Evolutionary conservation across 352 stramenopile genomes (phyloP), one percentile per base, ranked within the genome.

Genomic region (Aphanomyces euteiches): DNA sequence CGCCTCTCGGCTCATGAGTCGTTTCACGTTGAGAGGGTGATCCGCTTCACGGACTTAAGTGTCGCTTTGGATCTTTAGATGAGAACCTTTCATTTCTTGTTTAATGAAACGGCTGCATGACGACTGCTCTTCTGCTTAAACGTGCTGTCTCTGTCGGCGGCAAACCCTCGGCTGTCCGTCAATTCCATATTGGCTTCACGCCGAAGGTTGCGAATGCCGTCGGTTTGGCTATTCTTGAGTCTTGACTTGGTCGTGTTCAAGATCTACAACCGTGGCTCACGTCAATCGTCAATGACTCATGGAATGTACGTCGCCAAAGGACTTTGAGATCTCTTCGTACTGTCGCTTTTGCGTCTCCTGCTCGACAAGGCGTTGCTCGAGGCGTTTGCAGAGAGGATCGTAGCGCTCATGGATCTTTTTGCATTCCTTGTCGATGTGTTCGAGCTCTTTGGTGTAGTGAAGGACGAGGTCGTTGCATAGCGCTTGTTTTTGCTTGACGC

Each of bases 331-430:
- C 36, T 80, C 72, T 12, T 85, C 75, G 13, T 78, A 73, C 15
- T 92, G 84, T 7, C 72, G 73, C 34, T 88, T 76, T 36, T 88
- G 67, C 48, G 77, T 68, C 7, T 72, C 66, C 10, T 78, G 79
- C 56, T 92, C 82, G 43, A 78, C 72, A 17, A 72, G 74, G 37
- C 82, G 81, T 73, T 84, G 72, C 54, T 86, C 80, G 21, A 92
- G 79, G 4, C 82, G 82, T 56, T 78, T 80, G 48, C 76, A 79
- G 75, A 90, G 79, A 15, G 84, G 82, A 10, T 71, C 78, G 75
- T 92, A 92, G 43, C 78, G 69, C 39, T 79, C 81, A 77, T 87
- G 85, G 47, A 92, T 89, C 65, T 79, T 80, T 28, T 70, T 75
- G n/a, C 82, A 69, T 19, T 92, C 84, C 17, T 75, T 77, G 48